phyloP scores from a whole-genome alignment of 2,329 filamentous ascomycete species.

The Talaromyces albobiverticillius region DNA sequence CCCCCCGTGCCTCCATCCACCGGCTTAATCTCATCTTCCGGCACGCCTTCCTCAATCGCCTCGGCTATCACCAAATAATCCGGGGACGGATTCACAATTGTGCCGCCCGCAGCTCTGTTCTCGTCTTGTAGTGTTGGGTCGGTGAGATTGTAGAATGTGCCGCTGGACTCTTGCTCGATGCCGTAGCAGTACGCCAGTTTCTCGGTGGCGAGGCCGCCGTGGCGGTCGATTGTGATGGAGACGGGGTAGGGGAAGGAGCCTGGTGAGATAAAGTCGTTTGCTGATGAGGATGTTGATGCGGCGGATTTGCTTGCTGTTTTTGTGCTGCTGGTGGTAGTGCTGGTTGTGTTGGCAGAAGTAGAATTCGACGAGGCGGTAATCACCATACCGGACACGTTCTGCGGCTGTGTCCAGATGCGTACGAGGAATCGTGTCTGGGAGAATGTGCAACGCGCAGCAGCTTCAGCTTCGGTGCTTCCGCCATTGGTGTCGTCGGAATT shows the following conservation, averaged over 20 bases:
- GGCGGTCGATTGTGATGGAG: slow-evolving; percentile 59
- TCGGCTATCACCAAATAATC: slow-evolving; percentile 38
- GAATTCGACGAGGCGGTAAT: slow-evolving; percentile 20
- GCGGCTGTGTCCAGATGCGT: slow-evolving; percentile 60
- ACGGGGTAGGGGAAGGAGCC: slow-evolving; percentile 62
- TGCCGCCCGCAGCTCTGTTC: slow-evolving; percentile 50
- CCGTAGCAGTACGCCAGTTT: slow-evolving; percentile 63
- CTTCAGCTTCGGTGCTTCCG: slow-evolving; percentile 46
- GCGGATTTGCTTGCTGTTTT: slow-evolving; percentile 17
- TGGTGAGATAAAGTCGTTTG: slow-evolving; percentile 49
- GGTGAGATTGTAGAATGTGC: slow-evolving; percentile 45
- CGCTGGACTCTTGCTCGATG: slow-evolving; percentile 43
- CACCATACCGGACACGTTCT: slow-evolving; percentile 24
- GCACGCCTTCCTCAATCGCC: not conserved
- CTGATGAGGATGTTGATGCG: slow-evolving; percentile 24
- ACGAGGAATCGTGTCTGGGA: slow-evolving; percentile 60
- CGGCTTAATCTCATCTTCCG: slow-evolving; percentile 18
- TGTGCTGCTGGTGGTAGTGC: slow-evolving; percentile 18
- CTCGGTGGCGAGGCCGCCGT: slow-evolving; percentile 52
- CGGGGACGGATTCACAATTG: slow-evolving; percentile 49
- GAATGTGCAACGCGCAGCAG: slow-evolving; percentile 55
- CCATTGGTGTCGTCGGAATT: slow-evolving; percentile 49
- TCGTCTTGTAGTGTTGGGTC: slow-evolving; percentile 52
- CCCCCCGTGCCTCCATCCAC: slow-evolving; percentile 61
- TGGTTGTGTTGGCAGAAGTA: slow-evolving; percentile 9